Base-by-base conservation (phyloP, 768 basidiomycete species). In the Galerina marginata region DNA sequence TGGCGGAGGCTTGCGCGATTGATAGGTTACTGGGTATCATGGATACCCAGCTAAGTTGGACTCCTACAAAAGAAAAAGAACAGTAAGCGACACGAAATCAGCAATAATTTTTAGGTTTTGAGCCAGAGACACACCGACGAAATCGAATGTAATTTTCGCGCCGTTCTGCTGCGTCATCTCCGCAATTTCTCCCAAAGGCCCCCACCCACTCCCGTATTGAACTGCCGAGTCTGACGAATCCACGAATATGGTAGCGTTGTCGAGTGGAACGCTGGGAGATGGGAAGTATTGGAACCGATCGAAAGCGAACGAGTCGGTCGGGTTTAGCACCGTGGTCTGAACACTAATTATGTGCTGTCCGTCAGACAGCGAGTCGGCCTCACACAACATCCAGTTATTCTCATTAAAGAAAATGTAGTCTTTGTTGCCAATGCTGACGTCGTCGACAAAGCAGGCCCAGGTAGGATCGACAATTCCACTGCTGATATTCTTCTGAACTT, bases 211-310 rank as follows among this genome's bases (percentile, higher is more conserved):
- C 29, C 29, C 29, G 29, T 33, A 33, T 33, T 33, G 29, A 33
- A 33, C 29, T 1, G 29, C 29, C 29, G 29, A 4, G 7, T 33
- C 29, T 2, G 29, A 4, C 29, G 29, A 33, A 7, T 33, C 29
- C 29, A 33, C 29, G 29, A 5, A 33, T 4, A 33, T 33, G 29
- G 29, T 33, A 33, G 29, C 42, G 2, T 54, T 46, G 20, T 62
- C 56, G 12, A 60, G 39, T 9, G 59, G 36, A 5, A 61, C 59
- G 36, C 42, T 52, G 6, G 65, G 15, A 7, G 69, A 65, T 12
- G 73, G 73, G 9, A 67, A 58, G 47, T 73, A 76, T 25, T 65
- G 51, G 26, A 74, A 59, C 1, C 60, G 51, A 58, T 74, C 75
- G 15, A 74, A 57, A 66, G 72, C 74, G 60, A 74, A 74, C 1